Evolutionary conservation across 1,284 basidiomycete species (phyloP), one percentile per base, ranked within the genome.

Genomic region (Malassezia pachydermatis): DNA sequence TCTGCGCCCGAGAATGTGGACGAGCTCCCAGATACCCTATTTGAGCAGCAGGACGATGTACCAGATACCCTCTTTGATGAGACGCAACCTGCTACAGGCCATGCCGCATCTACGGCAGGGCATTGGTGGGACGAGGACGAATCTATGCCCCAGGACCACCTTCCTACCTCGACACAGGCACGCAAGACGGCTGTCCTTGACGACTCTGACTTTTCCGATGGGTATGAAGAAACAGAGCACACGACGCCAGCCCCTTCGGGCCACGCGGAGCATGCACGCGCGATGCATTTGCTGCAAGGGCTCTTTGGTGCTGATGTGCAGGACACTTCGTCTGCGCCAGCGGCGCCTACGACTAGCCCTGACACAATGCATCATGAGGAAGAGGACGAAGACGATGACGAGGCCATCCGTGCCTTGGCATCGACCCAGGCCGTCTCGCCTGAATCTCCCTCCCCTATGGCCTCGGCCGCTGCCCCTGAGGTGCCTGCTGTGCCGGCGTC

Each of bases 291-390:
- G 37, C 32, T 67, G 16, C 48, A 48, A 2, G 32, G 51, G 30
- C 79, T 84, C 28, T 67, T 66, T 39, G 75, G 78, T 1, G 22
- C 10, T 13, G n/a, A n/a, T n/a, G n/a, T n/a, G n/a, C 28, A 13
- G 2, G 29, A 33, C 1, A n/a, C n/a, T n/a, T 17, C 14, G 7
- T 14, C n/a, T 9, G 41, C 28, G 16, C 41, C 41, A 5, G 25
- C 14, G 10, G 19, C 41, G n/a, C 16, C 39, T 9, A 13, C n/a
- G 3, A 5, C 30, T 14, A 17, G n/a, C 20, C 3, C 28, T 30
- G 27, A 17, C 17, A 14, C 25, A 5, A 19, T 20, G 27, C 81
- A 83, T 6, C 81, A 83, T 6, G 51, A 53, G 19, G 16, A 16
- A 2, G 30, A 36, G 16, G 33, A 33, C 19, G 37, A 40, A 48